Evolutionary conservation across 2,329 filamentous ascomycete genomes (phyloP).

Genomic region (Fusarium temperatum): DNA sequence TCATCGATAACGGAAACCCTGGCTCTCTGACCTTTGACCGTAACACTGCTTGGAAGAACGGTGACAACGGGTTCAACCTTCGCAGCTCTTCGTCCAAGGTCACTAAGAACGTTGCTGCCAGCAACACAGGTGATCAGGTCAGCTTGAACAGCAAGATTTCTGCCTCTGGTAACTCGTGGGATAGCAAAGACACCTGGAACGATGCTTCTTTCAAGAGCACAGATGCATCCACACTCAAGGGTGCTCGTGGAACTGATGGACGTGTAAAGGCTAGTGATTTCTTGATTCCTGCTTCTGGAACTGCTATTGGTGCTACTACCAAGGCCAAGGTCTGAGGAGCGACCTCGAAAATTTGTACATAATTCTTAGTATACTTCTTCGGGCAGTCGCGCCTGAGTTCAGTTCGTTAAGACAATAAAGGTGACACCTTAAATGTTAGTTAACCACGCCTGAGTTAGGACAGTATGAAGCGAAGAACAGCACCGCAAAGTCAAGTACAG

Average conservation of each 20-base stretch:
- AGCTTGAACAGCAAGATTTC: slow-evolving; percentile 22
- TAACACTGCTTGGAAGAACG: slow-evolving; percentile 59
- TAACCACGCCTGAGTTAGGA: not conserved
- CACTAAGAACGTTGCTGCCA: slow-evolving; percentile 51
- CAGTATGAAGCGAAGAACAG: not conserved
- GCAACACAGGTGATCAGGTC: slow-evolving; percentile 19
- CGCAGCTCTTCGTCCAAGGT: slow-evolving; percentile 45
- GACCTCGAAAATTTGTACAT: not conserved
- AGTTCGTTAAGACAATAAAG: fast-evolving
- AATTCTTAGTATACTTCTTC: not conserved
- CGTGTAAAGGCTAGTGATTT: slow-evolving; percentile 54
- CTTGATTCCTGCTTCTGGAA: slow-evolving; percentile 49
- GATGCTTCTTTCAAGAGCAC: slow-evolving; percentile 52
- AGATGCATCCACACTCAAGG: slow-evolving; percentile 47
- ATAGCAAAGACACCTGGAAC: slow-evolving; percentile 48
- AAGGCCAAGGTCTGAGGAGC: not conserved
- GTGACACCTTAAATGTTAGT: not conserved
- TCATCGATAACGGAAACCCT: slow-evolving; percentile 57
- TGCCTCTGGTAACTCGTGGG: slow-evolving; percentile 55
- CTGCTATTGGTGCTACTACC: slow-evolving; percentile 38
- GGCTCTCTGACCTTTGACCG: slow-evolving; percentile 51
- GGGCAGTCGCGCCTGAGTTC: not conserved
- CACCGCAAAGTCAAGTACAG: not conserved
- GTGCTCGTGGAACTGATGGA: slow-evolving; percentile 49
- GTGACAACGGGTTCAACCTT: slow-evolving; percentile 41